Base-by-base conservation (phyloP, 768 basidiomycete species). In the Boletus huronensis region DNA sequence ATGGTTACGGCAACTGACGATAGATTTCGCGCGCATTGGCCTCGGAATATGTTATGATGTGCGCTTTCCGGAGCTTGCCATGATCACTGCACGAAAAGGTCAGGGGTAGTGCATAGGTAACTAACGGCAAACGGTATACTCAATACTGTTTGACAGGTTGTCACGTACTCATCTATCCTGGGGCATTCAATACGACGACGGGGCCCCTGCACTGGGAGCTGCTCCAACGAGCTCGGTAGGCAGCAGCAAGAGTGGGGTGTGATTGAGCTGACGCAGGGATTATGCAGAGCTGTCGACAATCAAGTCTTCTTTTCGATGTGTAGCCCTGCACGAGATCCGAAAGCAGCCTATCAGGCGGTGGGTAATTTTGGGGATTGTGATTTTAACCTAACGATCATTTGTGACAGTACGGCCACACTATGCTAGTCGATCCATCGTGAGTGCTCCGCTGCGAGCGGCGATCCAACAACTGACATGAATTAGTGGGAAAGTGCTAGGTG, bases 281-380 rank as follows among this genome's bases (percentile, higher is more conserved):
- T 50, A n/a, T 58, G 21, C 62, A 94, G 95, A 53, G 97, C 97
- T 6, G 82, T 94, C 23, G 97, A 99, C 68, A 98, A 98, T 65
- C 95, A 98, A 72, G 82, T 98, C n/a, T 99, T 82, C 74, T 83
- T 98, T 58, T 81, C 90, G 1, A 96, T 95, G 93, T 96, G 93
- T 67, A 97, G 93, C 53, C 94, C 95, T 29, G 96, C 97, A 3
- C 82, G 95, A 23, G 87, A 96, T 60, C 65, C 87, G 60, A 82
- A 73, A 10, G 89, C 92, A 19, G 79, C 79, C 16, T 98, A 98
- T 70, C 93, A 97, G 65, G 93, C 96, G 53, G 90, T 92, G 60
- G 60, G 87, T 74, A 19, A 4, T 11, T 16, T 44, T 28, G 1
- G 25, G 10, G 13, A 21, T 11, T 39, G 32, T 17, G 11, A 43